These are phyloP conservation scores for Ophiognomonia clavigignenti-juglandacearum DNA, from an alignment of 2,329 filamentous ascomycete genomes.

Conservation along the genomic window DNA sequence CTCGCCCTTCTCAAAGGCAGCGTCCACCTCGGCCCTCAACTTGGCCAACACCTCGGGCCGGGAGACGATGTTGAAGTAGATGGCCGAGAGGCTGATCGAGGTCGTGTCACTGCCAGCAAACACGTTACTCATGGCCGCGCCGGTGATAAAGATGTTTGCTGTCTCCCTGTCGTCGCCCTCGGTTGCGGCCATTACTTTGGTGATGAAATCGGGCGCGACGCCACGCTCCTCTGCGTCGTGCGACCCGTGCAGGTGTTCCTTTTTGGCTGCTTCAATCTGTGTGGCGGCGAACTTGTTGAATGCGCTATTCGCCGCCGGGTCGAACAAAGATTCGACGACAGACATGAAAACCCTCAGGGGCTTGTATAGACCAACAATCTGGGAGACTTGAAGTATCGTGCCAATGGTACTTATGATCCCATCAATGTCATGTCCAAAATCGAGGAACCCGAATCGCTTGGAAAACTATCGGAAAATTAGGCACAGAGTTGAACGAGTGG, in stretches of 20 bases:
- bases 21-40: conserved; percentile 62
- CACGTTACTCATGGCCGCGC: conserved; percentile 7
- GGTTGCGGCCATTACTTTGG: conserved; percentile 35
- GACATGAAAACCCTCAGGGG: background rate
- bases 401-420: conserved; percentile 38
- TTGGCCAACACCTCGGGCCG: conserved; percentile 62
- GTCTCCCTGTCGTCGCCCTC: conserved; percentile 26
- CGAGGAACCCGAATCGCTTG: conserved; percentile 37
- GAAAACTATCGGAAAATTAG: conserved; percentile 48
- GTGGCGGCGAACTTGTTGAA: background rate
- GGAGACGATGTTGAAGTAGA: background rate
- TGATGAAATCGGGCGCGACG: conserved; percentile 31
- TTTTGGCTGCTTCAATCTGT: background rate
- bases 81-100: background rate
- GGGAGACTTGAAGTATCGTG: conserved; percentile 21
- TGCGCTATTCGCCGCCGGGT: background rate
- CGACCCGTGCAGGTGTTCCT: background rate
- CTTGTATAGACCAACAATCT: background rate
- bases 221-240: background rate
- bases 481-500: background rate
- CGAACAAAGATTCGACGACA: background rate
- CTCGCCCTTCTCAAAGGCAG: conserved; percentile 40
- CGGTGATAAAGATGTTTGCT: conserved; percentile 7
- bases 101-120: conserved; percentile 36
- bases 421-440: conserved; percentile 38